Conservation (phyloP, 768 basidiomycete genomes). For the Astraeus odoratus region DNA sequence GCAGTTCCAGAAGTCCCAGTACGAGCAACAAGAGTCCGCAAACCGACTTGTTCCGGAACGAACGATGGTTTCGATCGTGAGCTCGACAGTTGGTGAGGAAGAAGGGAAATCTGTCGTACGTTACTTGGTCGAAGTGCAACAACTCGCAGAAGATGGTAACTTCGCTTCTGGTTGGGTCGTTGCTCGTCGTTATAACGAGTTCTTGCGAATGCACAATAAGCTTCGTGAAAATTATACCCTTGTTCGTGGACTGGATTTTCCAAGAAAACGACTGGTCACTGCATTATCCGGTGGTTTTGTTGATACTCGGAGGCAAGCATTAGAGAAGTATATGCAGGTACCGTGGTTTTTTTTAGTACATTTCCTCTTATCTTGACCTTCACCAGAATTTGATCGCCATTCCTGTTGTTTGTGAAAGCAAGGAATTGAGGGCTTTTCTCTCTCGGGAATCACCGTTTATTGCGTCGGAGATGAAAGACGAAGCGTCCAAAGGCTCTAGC, state of each 20-base stretch:
- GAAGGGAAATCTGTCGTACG: conserved; percentile 86
- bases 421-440: conserved; percentile 77
- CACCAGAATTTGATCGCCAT: conserved; percentile 64
- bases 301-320: conserved; percentile 64
- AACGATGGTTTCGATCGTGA: conserved; percentile 81
- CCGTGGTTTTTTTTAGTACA: conserved; percentile 14
- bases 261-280: conserved; percentile 87
- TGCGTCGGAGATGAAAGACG: conserved; percentile 41
- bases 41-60: conserved; percentile 80
- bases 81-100: conserved; percentile 75
- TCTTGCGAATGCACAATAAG: conserved; percentile 81
- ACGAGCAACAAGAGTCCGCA: conserved; percentile 89
- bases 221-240: conserved; percentile 67
- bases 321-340: conserved; percentile 92
- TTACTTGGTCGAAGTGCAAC: conserved; percentile 89
- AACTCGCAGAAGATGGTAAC: conserved; percentile 70
- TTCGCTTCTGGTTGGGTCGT: conserved; percentile 90
- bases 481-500: conserved; percentile 34
- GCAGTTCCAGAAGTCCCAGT: conserved; percentile 86
- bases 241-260: conserved; percentile 77
- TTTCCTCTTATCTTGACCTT: conserved; percentile 1
- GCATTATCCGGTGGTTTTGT: conserved; percentile 85
- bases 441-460: conserved; percentile 84
- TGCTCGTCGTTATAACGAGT: conserved; percentile 91
- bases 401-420: conserved; percentile 72